Evolutionary conservation across 1,139 yeast species (phyloP).

Genomic region (Lodderomyces metapsilosis): DNA sequence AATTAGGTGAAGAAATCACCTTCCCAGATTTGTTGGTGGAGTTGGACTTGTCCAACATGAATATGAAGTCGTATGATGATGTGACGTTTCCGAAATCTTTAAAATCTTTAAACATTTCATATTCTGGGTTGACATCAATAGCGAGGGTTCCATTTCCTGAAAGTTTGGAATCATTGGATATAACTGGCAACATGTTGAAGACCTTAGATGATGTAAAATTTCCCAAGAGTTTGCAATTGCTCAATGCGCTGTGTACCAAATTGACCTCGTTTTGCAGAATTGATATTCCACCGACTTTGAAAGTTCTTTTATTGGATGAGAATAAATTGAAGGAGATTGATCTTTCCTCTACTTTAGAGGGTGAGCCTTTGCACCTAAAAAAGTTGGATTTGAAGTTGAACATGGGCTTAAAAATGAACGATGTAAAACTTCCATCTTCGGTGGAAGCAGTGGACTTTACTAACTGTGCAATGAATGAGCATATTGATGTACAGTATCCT

Average conservation of each 20-base stretch:
- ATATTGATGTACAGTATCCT: neutral
- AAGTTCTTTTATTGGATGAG: neutral
- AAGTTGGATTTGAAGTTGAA: neutral
- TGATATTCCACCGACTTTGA: neutral
- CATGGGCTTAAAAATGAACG: neutral
- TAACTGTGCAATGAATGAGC: neutral
- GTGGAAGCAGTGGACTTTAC: neutral
- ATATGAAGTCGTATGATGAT: neutral
- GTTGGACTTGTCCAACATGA: neutral
- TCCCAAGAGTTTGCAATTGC: neutral
- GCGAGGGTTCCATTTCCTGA: neutral
- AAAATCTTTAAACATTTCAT: neutral
- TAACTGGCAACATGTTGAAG: neutral
- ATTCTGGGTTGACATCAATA: neutral
- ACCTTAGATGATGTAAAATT: neutral
- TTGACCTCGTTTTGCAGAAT: neutral
- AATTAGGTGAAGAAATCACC: neutral
- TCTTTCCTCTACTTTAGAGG: neutral
- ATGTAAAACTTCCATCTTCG: neutral
- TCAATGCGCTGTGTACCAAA: neutral
- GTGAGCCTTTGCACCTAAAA: neutral
- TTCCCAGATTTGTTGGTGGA: neutral
- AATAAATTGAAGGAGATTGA: neutral
- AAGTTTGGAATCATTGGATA: neutral
- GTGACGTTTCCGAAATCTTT: neutral